A percentile compares a stretch with the other conserved stretches of the same genome.
Evolutionary conservation across 495 filamentous ascomycete genomes (phyloP).

Genomic region (Hypoxylon crocopeplum): DNA sequence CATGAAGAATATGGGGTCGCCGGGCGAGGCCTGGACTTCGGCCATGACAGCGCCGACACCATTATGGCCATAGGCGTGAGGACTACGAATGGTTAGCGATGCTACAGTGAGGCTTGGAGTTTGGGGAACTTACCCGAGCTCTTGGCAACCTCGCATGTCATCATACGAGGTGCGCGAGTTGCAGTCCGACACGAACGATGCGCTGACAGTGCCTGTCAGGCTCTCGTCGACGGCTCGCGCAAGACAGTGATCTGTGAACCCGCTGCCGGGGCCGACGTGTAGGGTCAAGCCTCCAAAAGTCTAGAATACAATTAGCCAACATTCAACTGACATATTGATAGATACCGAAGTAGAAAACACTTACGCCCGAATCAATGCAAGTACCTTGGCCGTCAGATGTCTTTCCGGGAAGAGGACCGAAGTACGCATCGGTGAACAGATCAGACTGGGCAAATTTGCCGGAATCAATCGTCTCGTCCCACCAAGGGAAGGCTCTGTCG

Average conservation of each 20-base stretch:
- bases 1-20: slow-evolving; percentile 52
- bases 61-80: slow-evolving; percentile 42
- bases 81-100: slow-evolving; percentile 25
- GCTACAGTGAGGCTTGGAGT: background rate
- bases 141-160: slow-evolving; percentile 41
- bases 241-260: slow-evolving; percentile 40
- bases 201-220: slow-evolving; percentile 35
- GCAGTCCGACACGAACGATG: slow-evolving; percentile 40
- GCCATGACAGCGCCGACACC: slow-evolving; percentile 47
- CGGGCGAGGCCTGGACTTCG: slow-evolving; percentile 44
- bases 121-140: slow-evolving; percentile 37
- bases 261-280: slow-evolving; percentile 44
- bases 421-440: slow-evolving; percentile 41
- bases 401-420: slow-evolving; percentile 39
- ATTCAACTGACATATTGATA: background rate
- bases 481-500: slow-evolving; percentile 48
- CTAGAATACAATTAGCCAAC: slow-evolving; percentile 15
- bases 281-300: slow-evolving; percentile 44
- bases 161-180: slow-evolving; percentile 36
- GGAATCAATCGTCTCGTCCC: slow-evolving; percentile 51
- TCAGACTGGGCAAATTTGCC: slow-evolving; percentile 43
- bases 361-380: slow-evolving; percentile 38
- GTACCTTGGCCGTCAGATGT: slow-evolving; percentile 46
- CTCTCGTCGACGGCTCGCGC: slow-evolving; percentile 41
- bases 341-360: background rate